Base-by-base conservation (phyloP, 345 rosid species). In the Sonneratia caseolaris region DNA sequence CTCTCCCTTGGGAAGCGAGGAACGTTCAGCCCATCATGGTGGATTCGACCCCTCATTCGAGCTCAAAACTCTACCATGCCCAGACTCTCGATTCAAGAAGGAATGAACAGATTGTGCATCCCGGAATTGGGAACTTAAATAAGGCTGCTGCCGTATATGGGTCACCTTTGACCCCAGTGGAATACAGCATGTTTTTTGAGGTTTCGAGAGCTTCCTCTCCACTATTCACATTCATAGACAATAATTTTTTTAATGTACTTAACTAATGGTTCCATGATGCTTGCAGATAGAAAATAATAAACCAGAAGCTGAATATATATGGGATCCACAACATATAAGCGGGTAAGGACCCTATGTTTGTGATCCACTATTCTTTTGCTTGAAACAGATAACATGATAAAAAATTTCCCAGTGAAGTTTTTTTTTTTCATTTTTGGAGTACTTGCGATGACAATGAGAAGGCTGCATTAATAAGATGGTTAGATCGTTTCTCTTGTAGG, bases 1-100 rank as follows among this genome's bases (percentile, higher is more conserved):
- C 79, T 81, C 97, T 90, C 72, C 97, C 98, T 16, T 91, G 98
- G 98, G 98, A 91, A 80, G 79, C 75, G 59, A 83, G 89, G 53
- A 75, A 83, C 32, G 71, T 80, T 45, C 88, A 74, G 62, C 83
- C 88, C 47, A 72, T 86, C 79, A 81, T 89, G 86, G 82, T 81
- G 80, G 88, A 84, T 76, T 74, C 89, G 64, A 81, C 75, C 74
- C 83, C 88, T 68, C 80, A 78, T 21, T 40, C 40, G n/a, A 68
- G 79, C 72, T 74, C 89, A 71, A 82, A 77, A 76, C 82, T 92
- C 68, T 81, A 76, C 78, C 49, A 80, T 67, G 80, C 86, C 37
- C 69, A 48, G 53, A 56, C 74, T 64, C 69, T 80, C 16, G 72
- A 68, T 66, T 59, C 68, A 67, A 77, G 45, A 55, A 36, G 53